Evolutionary conservation across 2,329 filamentous ascomycete species (phyloP).

Genomic region (Lachnellula cervina): DNA sequence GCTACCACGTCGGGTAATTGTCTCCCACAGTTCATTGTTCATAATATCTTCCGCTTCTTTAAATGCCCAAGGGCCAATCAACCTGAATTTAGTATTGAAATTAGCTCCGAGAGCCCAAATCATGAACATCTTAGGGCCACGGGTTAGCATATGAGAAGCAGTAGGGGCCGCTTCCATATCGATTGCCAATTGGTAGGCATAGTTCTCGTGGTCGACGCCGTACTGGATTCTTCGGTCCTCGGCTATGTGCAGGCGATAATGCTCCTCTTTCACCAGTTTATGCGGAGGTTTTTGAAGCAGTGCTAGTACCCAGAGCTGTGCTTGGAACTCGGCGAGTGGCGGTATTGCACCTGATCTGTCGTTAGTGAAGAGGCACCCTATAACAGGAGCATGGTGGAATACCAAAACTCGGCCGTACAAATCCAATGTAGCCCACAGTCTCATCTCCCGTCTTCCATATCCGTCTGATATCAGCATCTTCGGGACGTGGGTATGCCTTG

Average conservation of each 20-base stretch:
- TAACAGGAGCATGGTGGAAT: too few species aligned
- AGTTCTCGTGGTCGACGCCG: background rate
- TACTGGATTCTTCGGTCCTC: background rate
- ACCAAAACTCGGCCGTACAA: conserved; percentile 41
- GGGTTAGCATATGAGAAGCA: conserved; percentile 31
- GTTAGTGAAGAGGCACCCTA: too few species aligned
- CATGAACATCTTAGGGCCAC: conserved; percentile 35
- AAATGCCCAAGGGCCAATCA: conserved; percentile 30
- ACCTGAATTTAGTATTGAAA: conserved; percentile 45
- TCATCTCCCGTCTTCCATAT: conserved; percentile 42
- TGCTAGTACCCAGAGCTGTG: conserved; percentile 41
- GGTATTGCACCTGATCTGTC: conserved; percentile 38
- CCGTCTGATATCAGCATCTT: conserved; percentile 46
- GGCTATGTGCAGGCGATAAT: background rate
- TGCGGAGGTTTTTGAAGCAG: conserved; percentile 29
- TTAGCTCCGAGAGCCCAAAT: conserved; percentile 46
- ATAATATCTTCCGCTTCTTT: conserved; percentile 14
- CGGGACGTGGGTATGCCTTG: conserved; percentile 37
- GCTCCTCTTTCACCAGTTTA: background rate
- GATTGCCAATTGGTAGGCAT: conserved; percentile 41
- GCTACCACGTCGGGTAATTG: conserved; percentile 10
- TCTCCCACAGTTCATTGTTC: conserved; percentile 17
- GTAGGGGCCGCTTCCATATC: conserved; percentile 43
- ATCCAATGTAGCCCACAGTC: conserved; percentile 41
- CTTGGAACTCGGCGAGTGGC: conserved; percentile 43